Evolutionary conservation across 345 rosid species (phyloP), one percentile per base, ranked within the genome.

Genomic region (Acer saccharum): DNA sequence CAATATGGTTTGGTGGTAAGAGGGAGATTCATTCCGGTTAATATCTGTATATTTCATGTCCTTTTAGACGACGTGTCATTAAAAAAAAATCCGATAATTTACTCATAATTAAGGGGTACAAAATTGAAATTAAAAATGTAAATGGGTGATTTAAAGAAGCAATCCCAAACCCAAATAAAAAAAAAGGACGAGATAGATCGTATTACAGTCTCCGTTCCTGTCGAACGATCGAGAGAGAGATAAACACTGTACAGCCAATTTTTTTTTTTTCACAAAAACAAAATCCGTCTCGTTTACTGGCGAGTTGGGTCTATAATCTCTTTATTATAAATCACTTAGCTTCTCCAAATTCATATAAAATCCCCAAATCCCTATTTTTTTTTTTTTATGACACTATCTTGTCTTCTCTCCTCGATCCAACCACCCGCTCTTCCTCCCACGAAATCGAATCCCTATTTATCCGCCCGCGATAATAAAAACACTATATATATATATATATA

Each of bases 371-470:
- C 23, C 14, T 16, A 10, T 46, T 1, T 9, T 10, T 9, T n/a
- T n/a, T 10, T 39, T 1, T 35, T 66, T 52, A 16, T 25, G 10
- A 27, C 60, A 12, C 20, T 43, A 0, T 23, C 7, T 35, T 70
- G 58, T 52, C 16, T 63, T 46, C 62, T 46, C 71, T 69, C 66
- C 84, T 77, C 81, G 72, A 81, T 77, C 78, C n/a, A 77, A 61
- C 63, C 76, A 77, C 67, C 67, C 70, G 6, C 23, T 75, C 71
- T 65, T 25, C 6, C 57, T 25, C 41, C 44, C 11, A 20, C 16
- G 70, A 60, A 60, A 60, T 60, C 64, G 3, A 60, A 60, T 60
- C 64, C 64, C 64, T 10, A 20, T 60, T 16, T 18, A 44, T 44
- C 50, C 12, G 50, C 50, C 20, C 12, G n/a, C n/a, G n/a, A n/a